Evolutionary conservation across 441 rosid species (phyloP), one percentile per base, ranked within the genome.

Genomic region (Sinapis alba): DNA sequence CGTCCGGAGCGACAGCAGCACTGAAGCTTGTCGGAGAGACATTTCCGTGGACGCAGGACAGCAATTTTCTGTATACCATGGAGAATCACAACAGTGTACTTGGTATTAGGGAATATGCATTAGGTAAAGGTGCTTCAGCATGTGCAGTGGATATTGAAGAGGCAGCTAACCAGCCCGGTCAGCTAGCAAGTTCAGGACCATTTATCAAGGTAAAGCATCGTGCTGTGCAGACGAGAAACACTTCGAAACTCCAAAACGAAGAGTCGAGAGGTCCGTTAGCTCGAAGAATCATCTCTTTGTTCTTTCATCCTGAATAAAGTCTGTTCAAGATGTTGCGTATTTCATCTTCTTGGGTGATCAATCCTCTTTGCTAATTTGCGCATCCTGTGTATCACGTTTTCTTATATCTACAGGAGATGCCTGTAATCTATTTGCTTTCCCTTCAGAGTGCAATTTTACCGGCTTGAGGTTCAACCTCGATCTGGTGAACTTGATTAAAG

Each of bases 81-180:
- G 99, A 93, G 83, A 95, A 95, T 78, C 98, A 95, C 81, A 95
- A 95, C 71, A 95, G 99, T 57, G 99, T 93, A 58, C 96, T 93
- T 75, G 99, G 99, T 73, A 91, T 95, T 62, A 87, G 99, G 86
- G 98, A 95, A 97, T 95, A 95, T 91, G 98, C 98, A 77, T 92
- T 95, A 63, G 78, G 76, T 71, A 83, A 82, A 83, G 98, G 98
- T 62, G 92, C 92, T 80, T 85, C 93, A 72, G 92, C 92, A 43
- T 83, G 87, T 85, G 97, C 97, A 21, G 81, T 90, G 54, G 97
- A 95, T 81, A 72, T 91, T 73, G 90, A 85, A 69, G 88, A 86
- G 72, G 61, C 77, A 67, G 60, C 59, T 71, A 68, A 74, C 63
- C 60, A 68, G 51, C 62, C 68, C 23, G 79, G 76, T 54, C 78